Percentiles rank a stretch among this genome's conserved stretches.
Conservation (phyloP, 2,329 filamentous ascomycete genomes). For the Clarireedia monteithiana region DNA sequence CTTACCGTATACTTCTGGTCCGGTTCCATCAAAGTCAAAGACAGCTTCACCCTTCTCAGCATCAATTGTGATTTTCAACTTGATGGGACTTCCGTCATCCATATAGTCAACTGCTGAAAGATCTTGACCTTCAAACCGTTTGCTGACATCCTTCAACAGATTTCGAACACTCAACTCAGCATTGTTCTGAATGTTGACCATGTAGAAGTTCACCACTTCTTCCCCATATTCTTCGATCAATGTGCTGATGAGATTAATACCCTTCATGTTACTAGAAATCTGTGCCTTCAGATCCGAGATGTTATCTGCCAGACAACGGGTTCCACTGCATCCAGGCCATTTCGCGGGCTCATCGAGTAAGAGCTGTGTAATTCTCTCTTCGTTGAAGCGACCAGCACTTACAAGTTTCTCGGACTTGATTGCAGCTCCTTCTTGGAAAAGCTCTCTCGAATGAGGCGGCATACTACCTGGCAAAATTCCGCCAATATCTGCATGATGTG, state of each 20-base stretch:
- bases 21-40: slow-evolving; percentile 74
- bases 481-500: slow-evolving; percentile 79
- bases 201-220: slow-evolving; percentile 72
- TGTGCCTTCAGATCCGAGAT: slow-evolving; percentile 82
- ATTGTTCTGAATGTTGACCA: slow-evolving; percentile 75
- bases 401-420: slow-evolving; percentile 66
- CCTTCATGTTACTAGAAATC: slow-evolving; percentile 79
- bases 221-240: slow-evolving; percentile 74
- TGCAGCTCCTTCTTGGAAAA: slow-evolving; percentile 57
- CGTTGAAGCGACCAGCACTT: slow-evolving; percentile 69
- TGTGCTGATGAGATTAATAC: slow-evolving; percentile 67
- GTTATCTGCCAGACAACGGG: slow-evolving; percentile 73
- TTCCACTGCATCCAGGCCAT: slow-evolving; percentile 69
- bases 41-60: slow-evolving; percentile 64
- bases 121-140: slow-evolving; percentile 60
- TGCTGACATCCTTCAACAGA: slow-evolving; percentile 64
- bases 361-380: slow-evolving; percentile 64
- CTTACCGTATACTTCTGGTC: slow-evolving; percentile 66
- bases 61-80: slow-evolving; percentile 68
- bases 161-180: slow-evolving; percentile 69
- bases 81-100: slow-evolving; percentile 78
- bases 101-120: slow-evolving; percentile 73
- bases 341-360: slow-evolving; percentile 67
- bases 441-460: slow-evolving; percentile 64
- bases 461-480: slow-evolving; percentile 77